phyloP scores from a whole-genome alignment of 23 red algal species.

The Gracilaria gracilis region DNA sequence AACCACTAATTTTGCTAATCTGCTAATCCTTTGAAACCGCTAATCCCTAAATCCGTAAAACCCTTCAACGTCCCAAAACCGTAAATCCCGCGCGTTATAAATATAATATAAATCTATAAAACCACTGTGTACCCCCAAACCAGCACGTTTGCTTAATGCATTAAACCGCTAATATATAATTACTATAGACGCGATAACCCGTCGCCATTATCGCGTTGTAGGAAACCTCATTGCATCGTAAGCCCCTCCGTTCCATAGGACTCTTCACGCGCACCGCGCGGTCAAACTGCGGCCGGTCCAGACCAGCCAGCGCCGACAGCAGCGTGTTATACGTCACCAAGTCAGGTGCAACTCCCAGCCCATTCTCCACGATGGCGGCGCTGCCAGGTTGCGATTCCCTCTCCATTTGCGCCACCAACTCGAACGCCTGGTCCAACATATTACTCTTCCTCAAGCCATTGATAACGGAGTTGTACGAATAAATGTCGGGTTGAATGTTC shows the following conservation, averaged over 20 bases:
- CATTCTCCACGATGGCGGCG: background rate
- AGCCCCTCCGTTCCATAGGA: constrained; percentile 49
- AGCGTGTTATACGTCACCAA: constrained; percentile 81
- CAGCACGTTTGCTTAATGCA: too few relatives aligned
- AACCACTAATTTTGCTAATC: too few relatives aligned
- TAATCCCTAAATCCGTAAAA: too few relatives aligned
- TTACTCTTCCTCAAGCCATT: constrained; percentile 71
- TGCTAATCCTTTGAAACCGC: too few relatives aligned
- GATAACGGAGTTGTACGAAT: constrained; percentile 88
- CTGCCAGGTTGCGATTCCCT: background rate
- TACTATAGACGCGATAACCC: too few relatives aligned
- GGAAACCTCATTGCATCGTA: constrained; percentile 62
- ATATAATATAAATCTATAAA: too few relatives aligned
- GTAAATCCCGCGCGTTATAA: too few relatives aligned
- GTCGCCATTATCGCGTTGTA: constrained; percentile 81
- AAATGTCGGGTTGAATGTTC: constrained; percentile 72
- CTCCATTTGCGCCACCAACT: constrained; percentile 75
- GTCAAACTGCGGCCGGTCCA: constrained; percentile 42
- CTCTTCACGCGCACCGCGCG: constrained; percentile 64
- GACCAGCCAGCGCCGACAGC: constrained; percentile 46
- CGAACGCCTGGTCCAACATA: constrained; percentile 73
- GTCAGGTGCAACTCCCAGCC: constrained; percentile 42
- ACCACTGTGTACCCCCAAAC: too few relatives aligned
- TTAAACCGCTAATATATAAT: too few relatives aligned
- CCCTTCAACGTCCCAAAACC: too few relatives aligned